phyloP scores from a whole-genome alignment of 2,329 filamentous ascomycete species.

The Acephala macrosclerotiorum region DNA sequence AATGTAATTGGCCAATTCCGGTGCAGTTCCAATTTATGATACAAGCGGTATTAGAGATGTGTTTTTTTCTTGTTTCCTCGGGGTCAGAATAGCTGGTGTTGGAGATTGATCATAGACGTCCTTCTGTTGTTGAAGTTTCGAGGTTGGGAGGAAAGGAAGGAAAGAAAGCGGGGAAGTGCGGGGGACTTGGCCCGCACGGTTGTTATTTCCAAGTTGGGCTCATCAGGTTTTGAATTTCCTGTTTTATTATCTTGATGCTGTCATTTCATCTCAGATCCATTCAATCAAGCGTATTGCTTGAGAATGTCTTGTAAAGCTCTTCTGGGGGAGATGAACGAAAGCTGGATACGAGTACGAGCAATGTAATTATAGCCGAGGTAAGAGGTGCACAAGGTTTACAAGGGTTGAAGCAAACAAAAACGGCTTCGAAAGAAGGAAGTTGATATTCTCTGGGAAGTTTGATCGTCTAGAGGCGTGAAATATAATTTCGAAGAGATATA shows the following conservation, averaged over 20 bases:
- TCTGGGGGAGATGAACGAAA: neutral
- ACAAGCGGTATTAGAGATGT: neutral
- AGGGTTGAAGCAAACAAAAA: neutral
- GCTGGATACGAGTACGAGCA: neutral
- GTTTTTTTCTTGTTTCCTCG: neutral
- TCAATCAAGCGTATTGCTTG: neutral
- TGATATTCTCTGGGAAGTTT: too few species aligned
- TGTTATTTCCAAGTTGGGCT: neutral
- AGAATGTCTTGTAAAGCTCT: neutral
- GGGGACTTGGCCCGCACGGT: constrained; percentile 1
- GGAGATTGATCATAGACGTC: neutral
- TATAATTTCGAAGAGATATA: too few species aligned
- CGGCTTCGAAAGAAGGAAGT: neutral
- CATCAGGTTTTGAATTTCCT: neutral
- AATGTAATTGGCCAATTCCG: neutral
- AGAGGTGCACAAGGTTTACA: neutral
- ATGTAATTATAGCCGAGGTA: neutral
- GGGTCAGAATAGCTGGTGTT: constrained; percentile 4
- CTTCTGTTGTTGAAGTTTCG: neutral
- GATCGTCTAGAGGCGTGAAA: too few species aligned
- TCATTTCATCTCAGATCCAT: neutral
- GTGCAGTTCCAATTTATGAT: neutral
- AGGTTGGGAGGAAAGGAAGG: constrained; percentile 7
- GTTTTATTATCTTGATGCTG: neutral
- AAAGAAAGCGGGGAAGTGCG: constrained; percentile 1